Conservation (phyloP, 208 protist genomes). For the Crithidia acanthocephali region DNA sequence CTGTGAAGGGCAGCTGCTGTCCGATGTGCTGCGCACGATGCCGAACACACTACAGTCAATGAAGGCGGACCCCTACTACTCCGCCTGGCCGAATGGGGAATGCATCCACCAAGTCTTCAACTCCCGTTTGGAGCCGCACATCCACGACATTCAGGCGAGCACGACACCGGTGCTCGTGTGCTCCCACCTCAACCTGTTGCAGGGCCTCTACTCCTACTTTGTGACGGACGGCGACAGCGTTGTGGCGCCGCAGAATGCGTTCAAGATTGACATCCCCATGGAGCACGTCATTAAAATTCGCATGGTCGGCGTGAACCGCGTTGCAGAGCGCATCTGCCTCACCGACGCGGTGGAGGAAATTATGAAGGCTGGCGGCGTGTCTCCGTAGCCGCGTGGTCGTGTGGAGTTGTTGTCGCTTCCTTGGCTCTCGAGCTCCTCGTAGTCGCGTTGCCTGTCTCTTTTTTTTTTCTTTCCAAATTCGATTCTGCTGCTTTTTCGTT, state of each 20-base stretch:
- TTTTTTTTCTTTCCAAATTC: too few relatives aligned
- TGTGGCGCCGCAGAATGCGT: slow-evolving; percentile 80
- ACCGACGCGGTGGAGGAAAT: slow-evolving; percentile 59
- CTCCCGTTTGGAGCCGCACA: slow-evolving; percentile 85
- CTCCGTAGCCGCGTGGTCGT: neutral
- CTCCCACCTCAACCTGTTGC: slow-evolving; percentile 81
- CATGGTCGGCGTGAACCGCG: slow-evolving; percentile 63
- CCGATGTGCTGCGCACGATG: slow-evolving; percentile 78
- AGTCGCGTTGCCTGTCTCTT: too few relatives aligned
- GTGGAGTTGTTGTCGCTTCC: too few relatives aligned
- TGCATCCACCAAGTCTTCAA: slow-evolving; percentile 91
- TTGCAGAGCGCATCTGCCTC: slow-evolving; percentile 74
- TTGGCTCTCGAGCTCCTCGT: too few relatives aligned
- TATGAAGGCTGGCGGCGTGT: slow-evolving; percentile 8
- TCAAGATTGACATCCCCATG: slow-evolving; percentile 77
- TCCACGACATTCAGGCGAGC: slow-evolving; percentile 92
- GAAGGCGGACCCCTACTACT: slow-evolving; percentile 85
- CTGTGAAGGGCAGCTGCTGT: slow-evolving; percentile 80
- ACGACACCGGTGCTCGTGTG: slow-evolving; percentile 75
- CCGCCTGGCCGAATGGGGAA: slow-evolving; percentile 89
- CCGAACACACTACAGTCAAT: slow-evolving; percentile 78
- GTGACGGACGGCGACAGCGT: slow-evolving; percentile 72
- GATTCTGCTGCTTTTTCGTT: too few relatives aligned
- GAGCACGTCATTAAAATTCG: slow-evolving; percentile 83
- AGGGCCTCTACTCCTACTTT: slow-evolving; percentile 90